These are phyloP conservation scores for Capsicum baccatum DNA, from an alignment of 257 asterid species.

Conservation along the genomic window DNA sequence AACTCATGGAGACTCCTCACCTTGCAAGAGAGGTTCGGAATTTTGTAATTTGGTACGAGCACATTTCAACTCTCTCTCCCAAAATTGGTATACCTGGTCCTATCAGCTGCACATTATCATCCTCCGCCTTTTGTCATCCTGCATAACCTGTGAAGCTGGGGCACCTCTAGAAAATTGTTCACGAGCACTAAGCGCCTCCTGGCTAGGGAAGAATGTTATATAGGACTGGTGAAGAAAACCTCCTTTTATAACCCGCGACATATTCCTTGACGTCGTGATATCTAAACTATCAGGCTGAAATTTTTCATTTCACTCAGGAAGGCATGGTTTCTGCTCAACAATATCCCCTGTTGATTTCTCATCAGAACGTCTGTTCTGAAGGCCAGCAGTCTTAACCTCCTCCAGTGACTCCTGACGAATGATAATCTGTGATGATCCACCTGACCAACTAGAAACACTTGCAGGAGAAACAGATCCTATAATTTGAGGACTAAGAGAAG, in stretches of 20 bases:
- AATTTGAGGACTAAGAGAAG: constrained; percentile 19
- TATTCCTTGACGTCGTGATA: background rate
- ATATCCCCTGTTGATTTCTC: constrained; percentile 1
- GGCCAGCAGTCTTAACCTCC: constrained; percentile 2
- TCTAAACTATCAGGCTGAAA: background rate
- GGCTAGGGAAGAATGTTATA: background rate
- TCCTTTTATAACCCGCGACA: background rate
- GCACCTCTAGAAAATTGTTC: background rate
- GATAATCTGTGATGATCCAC: constrained; percentile 12
- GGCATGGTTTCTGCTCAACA: background rate
- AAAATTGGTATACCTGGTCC: background rate
- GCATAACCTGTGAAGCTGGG: background rate
- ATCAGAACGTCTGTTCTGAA: background rate
- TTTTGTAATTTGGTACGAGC: no score
- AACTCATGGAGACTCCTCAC: constrained; percentile 3
- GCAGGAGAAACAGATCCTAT: constrained; percentile 26
- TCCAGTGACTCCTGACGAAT: background rate
- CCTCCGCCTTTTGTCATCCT: background rate
- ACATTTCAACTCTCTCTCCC: background rate
- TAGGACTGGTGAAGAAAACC: background rate
- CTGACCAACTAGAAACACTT: background rate
- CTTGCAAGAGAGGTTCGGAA: background rate
- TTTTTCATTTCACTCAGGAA: constrained; percentile 19
- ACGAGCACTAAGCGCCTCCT: background rate
- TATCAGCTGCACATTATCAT: background rate